Evolutionary conservation across 306 rosid species (phyloP), one percentile per base, ranked within the genome.

Genomic region (Begonia masoniana): DNA sequence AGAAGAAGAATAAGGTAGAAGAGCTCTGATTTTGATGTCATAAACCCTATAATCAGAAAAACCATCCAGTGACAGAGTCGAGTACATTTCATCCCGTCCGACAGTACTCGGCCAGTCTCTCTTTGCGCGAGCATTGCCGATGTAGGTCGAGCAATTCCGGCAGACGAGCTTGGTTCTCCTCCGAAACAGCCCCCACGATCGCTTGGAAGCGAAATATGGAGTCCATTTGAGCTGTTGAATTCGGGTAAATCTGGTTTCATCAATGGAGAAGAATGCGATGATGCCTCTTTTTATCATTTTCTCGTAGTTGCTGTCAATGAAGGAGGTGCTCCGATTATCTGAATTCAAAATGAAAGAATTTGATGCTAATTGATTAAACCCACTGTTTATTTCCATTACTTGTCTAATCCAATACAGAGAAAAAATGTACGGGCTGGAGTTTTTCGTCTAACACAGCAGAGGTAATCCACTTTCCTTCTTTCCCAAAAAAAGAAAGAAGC

Each of bases 231-330:
- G 56, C n/a, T 62, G 56, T 13, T 69, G 47, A 15, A 52, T 41
- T 48, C 53, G 67, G 3, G 17, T 54, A 13, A 69, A 69, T 48
- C 74, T 58, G 64, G 59, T 69, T 42, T 69, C 74, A 11, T 69
- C 74, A 47, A 69, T 43, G 48, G 60, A 57, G 65, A 69, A 62
- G 65, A 69, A 69, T 16, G 74, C 52, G 19, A 69, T 52, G 3
- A 46, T 11, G 16, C 74, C 69, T 69, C 41, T 41, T 59, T 69
- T 69, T 12, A 69, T 69, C 36, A 57, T 41, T 17, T 52, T 62
- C 9, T 56, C 64, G 14, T 69, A 69, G 8, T 50, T 52, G 1
- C 64, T 15, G 42, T 41, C 57, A 21, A 69, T 50, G 12, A 39
- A 15, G 1, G 65, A 62, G 55, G 68, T 58, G 43, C 51, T 62